A percentile compares a stretch with the other conserved stretches of the same genome.
phyloP scores from a whole-genome alignment of 139 green algal species.

The Asterochloris erici region DNA sequence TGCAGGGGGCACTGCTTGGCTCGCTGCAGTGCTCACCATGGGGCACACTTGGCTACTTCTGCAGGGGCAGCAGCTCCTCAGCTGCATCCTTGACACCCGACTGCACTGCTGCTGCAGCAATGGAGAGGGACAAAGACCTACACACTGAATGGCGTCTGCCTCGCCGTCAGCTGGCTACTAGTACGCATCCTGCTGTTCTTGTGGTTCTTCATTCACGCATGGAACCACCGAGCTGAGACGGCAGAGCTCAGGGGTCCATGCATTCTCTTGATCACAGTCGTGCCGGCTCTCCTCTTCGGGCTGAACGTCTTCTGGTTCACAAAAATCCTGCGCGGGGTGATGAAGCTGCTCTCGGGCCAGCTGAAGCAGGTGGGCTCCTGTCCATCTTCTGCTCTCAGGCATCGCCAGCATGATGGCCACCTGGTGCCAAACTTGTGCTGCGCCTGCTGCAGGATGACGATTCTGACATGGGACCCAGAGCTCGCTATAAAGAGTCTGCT shows the following conservation, averaged over 20 bases:
- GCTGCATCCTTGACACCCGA: background rate
- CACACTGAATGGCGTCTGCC: slow-evolving; percentile 22
- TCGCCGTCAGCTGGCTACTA: slow-evolving; percentile 28
- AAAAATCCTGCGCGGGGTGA: slow-evolving; percentile 27
- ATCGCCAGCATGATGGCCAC: too few species aligned
- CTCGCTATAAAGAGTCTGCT: too few species aligned
- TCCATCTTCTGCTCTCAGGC: too few species aligned
- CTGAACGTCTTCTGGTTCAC: slow-evolving; percentile 38
- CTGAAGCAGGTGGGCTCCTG: slow-evolving; percentile 1
- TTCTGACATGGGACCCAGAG: too few species aligned
- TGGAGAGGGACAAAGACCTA: slow-evolving; percentile 13
- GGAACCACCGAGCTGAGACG: slow-evolving; percentile 19
- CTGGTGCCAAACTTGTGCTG: too few species aligned
- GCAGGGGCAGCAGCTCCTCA: background rate
- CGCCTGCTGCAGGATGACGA: too few species aligned
- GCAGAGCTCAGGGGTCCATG: background rate
- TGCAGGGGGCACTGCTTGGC: background rate
- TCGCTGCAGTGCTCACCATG: background rate
- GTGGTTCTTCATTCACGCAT: slow-evolving; percentile 30
- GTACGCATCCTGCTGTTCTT: slow-evolving; percentile 30
- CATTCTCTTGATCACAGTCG: slow-evolving; percentile 16
- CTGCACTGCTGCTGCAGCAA: slow-evolving; percentile 13
- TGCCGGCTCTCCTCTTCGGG: slow-evolving; percentile 24
- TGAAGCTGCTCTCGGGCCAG: slow-evolving; percentile 22
- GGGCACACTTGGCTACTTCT: background rate